Base-by-base conservation (phyloP, 139 green algal species). In the Tetraselmis chui region DNA sequence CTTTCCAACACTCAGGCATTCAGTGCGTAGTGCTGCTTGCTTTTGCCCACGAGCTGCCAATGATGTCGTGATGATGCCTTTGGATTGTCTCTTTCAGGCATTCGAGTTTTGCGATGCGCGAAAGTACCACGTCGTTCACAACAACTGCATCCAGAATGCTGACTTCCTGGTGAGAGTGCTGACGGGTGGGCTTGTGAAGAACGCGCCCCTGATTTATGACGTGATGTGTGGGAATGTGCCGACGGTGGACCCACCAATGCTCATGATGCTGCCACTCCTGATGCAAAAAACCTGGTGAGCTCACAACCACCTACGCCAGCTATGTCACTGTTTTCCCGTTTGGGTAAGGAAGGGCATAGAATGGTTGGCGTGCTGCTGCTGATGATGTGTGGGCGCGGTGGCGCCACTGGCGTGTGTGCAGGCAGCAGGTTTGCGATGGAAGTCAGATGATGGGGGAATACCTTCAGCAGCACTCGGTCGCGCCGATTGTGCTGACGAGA, bases 111-210 rank as follows among this genome's bases (percentile, higher is more conserved):
- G 86, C 0, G 81, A 84, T 28, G 28, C 30, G 26, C 78, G 75
- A 0, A 45, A 32, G 0, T 91, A 91, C 82, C 81, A 91, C 28
- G 88, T 83, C 1, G 22, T 91, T 1, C 26, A 23, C 23, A 85
- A 85, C 32, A 91, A 91, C 75, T 91, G 88, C 81, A 90, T 91
- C 78, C 45, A 79, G 31, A 91, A 91, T 80, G 86, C 88, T 0
- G 86, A 89, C 58, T 83, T 83, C 45, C 2, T 77, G 22, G 83
- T 89, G 25, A 84, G 86, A 29, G 45, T 88, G 74, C 78, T 91
- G 27, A 91, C 88, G 0, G 77, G 76, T 0, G 83, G 81, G 2
- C 11, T 1, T 2, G 80, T 91, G 28, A 78, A 81, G 1, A 28
- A 45, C 32, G 88, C 86, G 0, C 88, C 88, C 25, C 82, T 87